Percentiles rank a stretch among this genome's conserved stretches.
These are phyloP conservation scores for Fusarium longipes DNA, from an alignment of 2,329 filamentous ascomycete species.

Conservation along the genomic window DNA sequence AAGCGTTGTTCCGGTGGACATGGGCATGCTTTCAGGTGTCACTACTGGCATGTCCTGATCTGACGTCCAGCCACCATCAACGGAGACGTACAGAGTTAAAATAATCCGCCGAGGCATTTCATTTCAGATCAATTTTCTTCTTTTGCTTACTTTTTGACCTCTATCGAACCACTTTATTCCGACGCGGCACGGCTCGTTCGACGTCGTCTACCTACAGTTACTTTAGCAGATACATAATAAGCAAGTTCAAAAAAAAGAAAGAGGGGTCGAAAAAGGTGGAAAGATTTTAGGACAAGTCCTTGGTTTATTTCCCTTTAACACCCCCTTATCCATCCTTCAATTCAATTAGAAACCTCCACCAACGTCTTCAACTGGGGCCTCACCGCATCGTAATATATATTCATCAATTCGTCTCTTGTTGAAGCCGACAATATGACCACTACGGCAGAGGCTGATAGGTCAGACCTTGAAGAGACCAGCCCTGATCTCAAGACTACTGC, in stretches of 20 bases:
- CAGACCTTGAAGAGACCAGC: background rate
- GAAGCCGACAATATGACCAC: conserved; percentile 12
- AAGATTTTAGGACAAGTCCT: background rate
- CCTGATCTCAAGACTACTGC: background rate
- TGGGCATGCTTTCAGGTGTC: background rate
- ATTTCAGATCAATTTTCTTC: background rate
- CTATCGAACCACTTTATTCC: conserved; percentile 22
- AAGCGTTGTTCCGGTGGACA: background rate
- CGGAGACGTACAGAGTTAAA: background rate
- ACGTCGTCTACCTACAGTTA: background rate
- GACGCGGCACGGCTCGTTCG: conserved; percentile 6
- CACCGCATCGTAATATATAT: background rate
- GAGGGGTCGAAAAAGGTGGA: conserved; percentile 6
- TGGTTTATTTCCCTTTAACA: background rate
- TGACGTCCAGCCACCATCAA: conserved; percentile 1
- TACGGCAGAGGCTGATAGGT: background rate
- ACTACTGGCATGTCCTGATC: background rate
- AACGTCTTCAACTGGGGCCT: background rate
- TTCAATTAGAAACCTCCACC: background rate
- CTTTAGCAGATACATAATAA: too few relatives aligned
- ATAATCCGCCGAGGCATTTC: conserved; percentile 1
- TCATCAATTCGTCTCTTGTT: too few relatives aligned
- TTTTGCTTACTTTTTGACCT: background rate
- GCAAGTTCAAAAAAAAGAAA: background rate
- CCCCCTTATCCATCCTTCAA: background rate